Evolutionary conservation across 805 yeast genomes (phyloP).

Genomic region (Saturnispora serradocipensis): DNA sequence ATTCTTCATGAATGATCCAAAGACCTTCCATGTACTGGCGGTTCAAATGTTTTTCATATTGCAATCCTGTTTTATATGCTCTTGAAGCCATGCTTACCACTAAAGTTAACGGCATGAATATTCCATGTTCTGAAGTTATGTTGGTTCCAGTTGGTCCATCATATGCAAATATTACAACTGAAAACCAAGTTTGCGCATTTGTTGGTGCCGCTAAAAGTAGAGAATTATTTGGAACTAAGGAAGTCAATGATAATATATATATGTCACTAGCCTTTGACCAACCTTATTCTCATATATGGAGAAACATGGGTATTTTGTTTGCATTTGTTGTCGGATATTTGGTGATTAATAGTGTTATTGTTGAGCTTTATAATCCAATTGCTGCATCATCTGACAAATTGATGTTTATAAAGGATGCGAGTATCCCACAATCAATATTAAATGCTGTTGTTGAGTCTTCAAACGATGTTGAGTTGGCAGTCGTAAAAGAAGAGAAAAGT

Average conservation of each 20-base stretch:
- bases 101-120: constrained; percentile 46
- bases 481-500: background rate
- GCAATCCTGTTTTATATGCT: constrained; percentile 40
- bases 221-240: constrained; percentile 19
- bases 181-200: constrained; percentile 41
- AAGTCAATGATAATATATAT: constrained; percentile 46
- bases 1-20: constrained; percentile 62
- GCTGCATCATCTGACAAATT: constrained; percentile 28
- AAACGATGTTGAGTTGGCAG: constrained; percentile 44
- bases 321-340: constrained; percentile 36
- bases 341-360: constrained; percentile 19
- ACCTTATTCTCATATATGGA: constrained; percentile 58
- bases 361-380: constrained; percentile 26
- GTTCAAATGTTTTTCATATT: constrained; percentile 48
- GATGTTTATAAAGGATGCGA: constrained; percentile 23
- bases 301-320: constrained; percentile 55
- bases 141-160: constrained; percentile 48
- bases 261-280: constrained; percentile 39
- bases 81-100: constrained; percentile 48
- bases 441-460: constrained; percentile 48
- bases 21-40: constrained; percentile 50
- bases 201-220: constrained; percentile 35
- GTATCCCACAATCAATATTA: constrained; percentile 20
- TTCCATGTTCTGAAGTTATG: constrained; percentile 35
- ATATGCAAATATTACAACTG: constrained; percentile 34